Evolutionary conservation across 345 rosid species (phyloP), one percentile per base, ranked within the genome.

Genomic region (Rhodamnia argentea): DNA sequence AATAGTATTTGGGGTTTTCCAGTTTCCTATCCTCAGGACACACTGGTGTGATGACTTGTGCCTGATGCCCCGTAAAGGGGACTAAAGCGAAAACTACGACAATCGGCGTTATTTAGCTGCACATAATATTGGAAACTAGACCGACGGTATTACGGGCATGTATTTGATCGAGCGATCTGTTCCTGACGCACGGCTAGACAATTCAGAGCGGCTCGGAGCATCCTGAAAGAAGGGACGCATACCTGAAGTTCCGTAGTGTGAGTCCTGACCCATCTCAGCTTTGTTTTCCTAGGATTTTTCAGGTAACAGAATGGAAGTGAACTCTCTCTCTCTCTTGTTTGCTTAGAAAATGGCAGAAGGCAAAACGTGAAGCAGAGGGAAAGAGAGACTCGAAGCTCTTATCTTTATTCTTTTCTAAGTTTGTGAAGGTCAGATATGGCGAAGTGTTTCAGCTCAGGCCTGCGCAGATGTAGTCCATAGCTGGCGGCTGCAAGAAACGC

Each of bases 211-310:
- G 78, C 78, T 70, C 4, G 3, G 78, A 18, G 78, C 47, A 70
- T 70, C 78, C 3, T 5, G 44, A 60, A 64, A 32, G 78, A 37
- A 70, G 47, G 78, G 44, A 70, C 78, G 18, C 32, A 2, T 70
- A 70, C 78, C 78, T 70, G 78, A 10, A 32, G 78, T 6, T 70
- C 13, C 13, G 13, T 70, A 37, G 78, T 37, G 78, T 47, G 78
- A 70, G 78, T 70, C 78, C 40, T 70, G 47, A 70, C 78, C 78
- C 78, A 70, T 70, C 78, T 18, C 24, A 37, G 78, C 78, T 70
- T 13, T 70, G 24, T 37, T 70, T 22, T 37, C 78, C 13, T 16
- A 15, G 47, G 24, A 70, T 20, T 70, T 32, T 18, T 32, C 47
- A 70, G 78, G 78, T 70, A 37, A 37, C 81, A 18, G 81, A 37